These are phyloP conservation scores for Abelmoschus esculentus DNA, from an alignment of 345 rosid genomes.

Conservation along the genomic window DNA sequence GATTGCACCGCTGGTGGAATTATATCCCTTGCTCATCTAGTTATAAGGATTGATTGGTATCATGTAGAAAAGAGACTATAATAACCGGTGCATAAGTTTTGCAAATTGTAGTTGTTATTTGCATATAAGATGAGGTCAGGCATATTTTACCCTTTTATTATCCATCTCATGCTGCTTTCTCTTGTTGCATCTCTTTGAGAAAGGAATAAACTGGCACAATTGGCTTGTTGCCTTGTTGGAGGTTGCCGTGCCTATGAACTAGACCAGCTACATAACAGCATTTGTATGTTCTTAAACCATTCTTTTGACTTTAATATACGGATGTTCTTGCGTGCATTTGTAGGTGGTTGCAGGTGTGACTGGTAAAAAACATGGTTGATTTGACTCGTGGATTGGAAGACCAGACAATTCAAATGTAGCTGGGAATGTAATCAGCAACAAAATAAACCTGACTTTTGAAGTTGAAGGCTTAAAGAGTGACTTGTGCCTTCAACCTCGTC, in stretches of 20 bases:
- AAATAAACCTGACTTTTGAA: constrained; percentile 38
- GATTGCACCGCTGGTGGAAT: not conserved
- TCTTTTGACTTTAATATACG: not conserved
- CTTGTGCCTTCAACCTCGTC: constrained; percentile 4
- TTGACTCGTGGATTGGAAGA: constrained; percentile 2
- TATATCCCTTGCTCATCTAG: not conserved
- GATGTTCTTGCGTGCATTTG: constrained; percentile 9
- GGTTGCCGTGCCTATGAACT: not conserved
- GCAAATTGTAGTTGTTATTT: not conserved
- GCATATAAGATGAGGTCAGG: not conserved
- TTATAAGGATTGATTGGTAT: not conserved
- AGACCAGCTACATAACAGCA: not conserved
- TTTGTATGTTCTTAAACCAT: not conserved
- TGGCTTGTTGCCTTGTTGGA: not conserved
- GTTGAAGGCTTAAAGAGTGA: not conserved
- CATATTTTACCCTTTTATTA: not conserved
- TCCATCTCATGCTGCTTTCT: not conserved
- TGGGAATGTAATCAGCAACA: constrained; percentile 14
- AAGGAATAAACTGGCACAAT: not conserved
- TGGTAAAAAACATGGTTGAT: constrained; percentile 53
- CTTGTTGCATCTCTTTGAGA: not conserved
- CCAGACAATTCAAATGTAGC: constrained; percentile 5
- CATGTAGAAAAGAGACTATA: not conserved
- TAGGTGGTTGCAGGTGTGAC: constrained; percentile 86
- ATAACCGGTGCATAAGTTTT: not conserved